A percentile compares a stretch with the other conserved stretches of the same genome.
phyloP scores from a whole-genome alignment of 2,329 filamentous ascomycete species.

The Malbranchea cinnamomea region DNA sequence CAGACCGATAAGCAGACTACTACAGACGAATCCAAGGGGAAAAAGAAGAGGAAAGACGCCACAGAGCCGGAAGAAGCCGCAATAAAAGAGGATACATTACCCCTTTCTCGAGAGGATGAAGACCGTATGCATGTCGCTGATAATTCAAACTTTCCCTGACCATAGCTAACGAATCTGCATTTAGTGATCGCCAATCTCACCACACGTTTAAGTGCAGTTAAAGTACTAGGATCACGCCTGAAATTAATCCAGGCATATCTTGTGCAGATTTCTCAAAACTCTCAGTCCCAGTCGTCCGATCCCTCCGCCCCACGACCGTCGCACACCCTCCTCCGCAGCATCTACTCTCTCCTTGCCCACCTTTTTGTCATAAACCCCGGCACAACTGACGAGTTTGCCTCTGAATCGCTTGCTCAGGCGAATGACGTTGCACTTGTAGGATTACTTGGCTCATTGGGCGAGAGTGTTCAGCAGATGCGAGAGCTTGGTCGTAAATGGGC shows the following conservation, averaged over 20 bases:
- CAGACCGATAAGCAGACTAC: slow-evolving; percentile 13
- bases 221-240: slow-evolving; percentile 73
- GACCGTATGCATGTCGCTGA: slow-evolving; percentile 33
- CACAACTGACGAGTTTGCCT: slow-evolving; percentile 48
- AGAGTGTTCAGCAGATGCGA: slow-evolving; percentile 54
- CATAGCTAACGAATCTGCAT: slow-evolving; percentile 5
- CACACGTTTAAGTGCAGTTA: slow-evolving; percentile 81
- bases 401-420: slow-evolving; percentile 59
- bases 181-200: slow-evolving; percentile 53
- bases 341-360: slow-evolving; percentile 71
- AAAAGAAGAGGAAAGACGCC: slow-evolving; percentile 21
- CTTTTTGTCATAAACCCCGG: slow-evolving; percentile 68
- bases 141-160: slow-evolving; percentile 1
- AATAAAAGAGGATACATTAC: slow-evolving; percentile 17
- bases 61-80: slow-evolving; percentile 16
- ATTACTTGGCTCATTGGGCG: slow-evolving; percentile 60
- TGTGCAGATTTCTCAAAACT: slow-evolving; percentile 45
- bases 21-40: no score
- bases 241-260: slow-evolving; percentile 64
- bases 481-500: slow-evolving; percentile 62
- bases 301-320: slow-evolving; percentile 24
- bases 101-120: slow-evolving; percentile 46
- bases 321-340: slow-evolving; percentile 67
- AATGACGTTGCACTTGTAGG: slow-evolving; percentile 73
- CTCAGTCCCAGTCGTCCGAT: slow-evolving; percentile 37